Conservation (phyloP, 1,139 yeast species). For the Kluyveromyces marxianus region DNA sequence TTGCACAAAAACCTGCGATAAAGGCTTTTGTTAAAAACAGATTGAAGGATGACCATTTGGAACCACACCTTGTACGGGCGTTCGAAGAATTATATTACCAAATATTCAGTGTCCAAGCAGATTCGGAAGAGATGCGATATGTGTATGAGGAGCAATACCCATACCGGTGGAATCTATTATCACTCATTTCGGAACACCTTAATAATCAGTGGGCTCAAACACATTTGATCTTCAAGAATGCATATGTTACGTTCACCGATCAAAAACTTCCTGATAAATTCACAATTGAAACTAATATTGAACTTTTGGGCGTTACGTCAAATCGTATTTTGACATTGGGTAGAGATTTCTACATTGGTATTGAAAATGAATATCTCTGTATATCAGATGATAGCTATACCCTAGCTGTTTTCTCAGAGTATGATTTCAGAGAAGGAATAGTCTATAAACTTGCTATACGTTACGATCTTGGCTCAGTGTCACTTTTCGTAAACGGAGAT, state of each 20-base stretch:
- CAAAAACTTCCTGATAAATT: constrained; percentile 5
- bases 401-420: constrained; percentile 23
- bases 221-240: constrained; percentile 21
- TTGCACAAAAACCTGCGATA: constrained; percentile 9
- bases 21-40: constrained; percentile 9
- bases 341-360: constrained; percentile 19
- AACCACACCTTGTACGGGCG: constrained; percentile 1
- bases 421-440: constrained; percentile 18
- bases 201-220: constrained; percentile 16
- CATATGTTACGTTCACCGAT: constrained; percentile 3
- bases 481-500: constrained; percentile 21
- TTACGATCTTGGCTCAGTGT: constrained; percentile 10
- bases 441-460: constrained; percentile 17
- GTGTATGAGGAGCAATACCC: constrained; percentile 11
- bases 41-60: background rate
- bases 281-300: constrained; percentile 18
- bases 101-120: constrained; percentile 13
- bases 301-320: constrained; percentile 19
- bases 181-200: constrained; percentile 14
- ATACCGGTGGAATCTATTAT: constrained; percentile 9
- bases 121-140: constrained; percentile 14
- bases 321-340: constrained; percentile 24
- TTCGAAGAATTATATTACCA: constrained; percentile 11
- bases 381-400: constrained; percentile 25
- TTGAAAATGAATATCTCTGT: constrained; percentile 22